phyloP scores from a whole-genome alignment of 768 basidiomycete genomes.

The Fistulinella prunicolor region DNA sequence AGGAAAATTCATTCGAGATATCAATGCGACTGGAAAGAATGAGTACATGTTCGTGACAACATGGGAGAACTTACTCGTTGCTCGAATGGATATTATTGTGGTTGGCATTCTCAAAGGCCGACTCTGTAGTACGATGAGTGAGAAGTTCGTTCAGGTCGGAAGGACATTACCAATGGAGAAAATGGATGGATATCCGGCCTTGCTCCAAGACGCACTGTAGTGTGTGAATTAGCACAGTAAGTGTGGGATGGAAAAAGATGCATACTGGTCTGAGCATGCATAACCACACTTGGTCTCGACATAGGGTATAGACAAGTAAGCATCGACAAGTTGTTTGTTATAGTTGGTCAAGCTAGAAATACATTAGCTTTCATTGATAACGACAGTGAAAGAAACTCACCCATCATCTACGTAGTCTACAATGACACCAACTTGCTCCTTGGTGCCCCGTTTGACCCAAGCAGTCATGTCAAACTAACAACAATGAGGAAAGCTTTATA shows the following conservation, averaged over 20 bases:
- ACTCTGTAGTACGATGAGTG: slow-evolving; percentile 40
- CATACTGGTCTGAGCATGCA: slow-evolving; percentile 91
- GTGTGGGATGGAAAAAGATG: slow-evolving; percentile 18
- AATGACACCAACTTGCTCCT: slow-evolving; percentile 80
- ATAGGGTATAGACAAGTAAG: slow-evolving; percentile 82
- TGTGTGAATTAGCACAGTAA: slow-evolving; percentile 20
- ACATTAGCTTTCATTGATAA: slow-evolving; percentile 3
- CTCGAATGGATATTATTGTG: slow-evolving; percentile 70
- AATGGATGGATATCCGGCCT: slow-evolving; percentile 80
- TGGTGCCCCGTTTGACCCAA: slow-evolving; percentile 83
- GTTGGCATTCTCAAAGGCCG: slow-evolving; percentile 74
- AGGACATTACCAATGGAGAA: slow-evolving; percentile 63
- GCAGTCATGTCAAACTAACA: slow-evolving; percentile 88
- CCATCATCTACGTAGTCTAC: slow-evolving; percentile 73
- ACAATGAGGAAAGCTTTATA: slow-evolving; percentile 24
- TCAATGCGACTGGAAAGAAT: slow-evolving; percentile 64
- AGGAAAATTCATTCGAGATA: slow-evolving; percentile 85
- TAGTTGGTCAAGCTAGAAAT: slow-evolving; percentile 66
- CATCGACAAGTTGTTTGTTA: slow-evolving; percentile 70
- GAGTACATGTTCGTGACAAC: slow-evolving; percentile 36
- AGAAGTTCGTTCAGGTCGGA: neutral
- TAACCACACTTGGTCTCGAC: slow-evolving; percentile 87
- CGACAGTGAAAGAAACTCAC: slow-evolving; percentile 39
- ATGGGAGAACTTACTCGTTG: slow-evolving; percentile 62
- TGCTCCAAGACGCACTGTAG: slow-evolving; percentile 71